Evolutionary conservation across 192 early-diverging fungal genomes (phyloP).

Genomic region (Bifiguratus adelaidae): DNA sequence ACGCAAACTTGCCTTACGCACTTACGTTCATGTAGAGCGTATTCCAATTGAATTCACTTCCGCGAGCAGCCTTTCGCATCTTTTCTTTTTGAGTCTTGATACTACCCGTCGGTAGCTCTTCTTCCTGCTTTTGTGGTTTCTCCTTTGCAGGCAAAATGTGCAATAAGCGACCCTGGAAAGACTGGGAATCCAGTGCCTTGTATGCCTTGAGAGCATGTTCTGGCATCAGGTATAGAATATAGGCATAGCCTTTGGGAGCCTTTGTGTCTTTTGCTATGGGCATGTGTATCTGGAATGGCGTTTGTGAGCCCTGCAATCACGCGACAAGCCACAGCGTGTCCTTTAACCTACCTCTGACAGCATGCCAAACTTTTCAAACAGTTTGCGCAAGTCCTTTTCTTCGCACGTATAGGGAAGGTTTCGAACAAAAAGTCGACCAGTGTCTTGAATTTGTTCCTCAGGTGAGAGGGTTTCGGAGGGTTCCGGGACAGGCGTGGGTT

Average conservation of each 20-base stretch:
- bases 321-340: background rate
- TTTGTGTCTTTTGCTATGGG: slow-evolving; percentile 90
- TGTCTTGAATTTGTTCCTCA: slow-evolving; percentile 76
- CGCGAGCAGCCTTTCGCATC: slow-evolving; percentile 65
- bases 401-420: slow-evolving; percentile 90
- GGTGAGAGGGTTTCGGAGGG: slow-evolving; percentile 27
- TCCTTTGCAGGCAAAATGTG: slow-evolving; percentile 87
- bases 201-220: slow-evolving; percentile 92
- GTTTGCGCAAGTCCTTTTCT: slow-evolving; percentile 70
- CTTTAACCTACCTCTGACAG: slow-evolving; percentile 59
- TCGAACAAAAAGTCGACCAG: slow-evolving; percentile 87
- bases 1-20: no score
- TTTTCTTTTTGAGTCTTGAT: slow-evolving; percentile 80
- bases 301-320: background rate
- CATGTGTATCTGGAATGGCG: slow-evolving; percentile 60
- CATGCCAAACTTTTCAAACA: slow-evolving; percentile 83
- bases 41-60: slow-evolving; percentile 93
- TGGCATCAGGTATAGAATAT: slow-evolving; percentile 79
- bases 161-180: slow-evolving; percentile 87
- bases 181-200: slow-evolving; percentile 64
- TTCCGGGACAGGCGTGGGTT: background rate
- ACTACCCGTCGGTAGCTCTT: slow-evolving; percentile 27
- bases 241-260: slow-evolving; percentile 88
- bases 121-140: slow-evolving; percentile 55
- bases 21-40: slow-evolving; percentile 88